Base-by-base conservation (phyloP, 352 stramenopile species). In the Phytophthora cactorum region DNA sequence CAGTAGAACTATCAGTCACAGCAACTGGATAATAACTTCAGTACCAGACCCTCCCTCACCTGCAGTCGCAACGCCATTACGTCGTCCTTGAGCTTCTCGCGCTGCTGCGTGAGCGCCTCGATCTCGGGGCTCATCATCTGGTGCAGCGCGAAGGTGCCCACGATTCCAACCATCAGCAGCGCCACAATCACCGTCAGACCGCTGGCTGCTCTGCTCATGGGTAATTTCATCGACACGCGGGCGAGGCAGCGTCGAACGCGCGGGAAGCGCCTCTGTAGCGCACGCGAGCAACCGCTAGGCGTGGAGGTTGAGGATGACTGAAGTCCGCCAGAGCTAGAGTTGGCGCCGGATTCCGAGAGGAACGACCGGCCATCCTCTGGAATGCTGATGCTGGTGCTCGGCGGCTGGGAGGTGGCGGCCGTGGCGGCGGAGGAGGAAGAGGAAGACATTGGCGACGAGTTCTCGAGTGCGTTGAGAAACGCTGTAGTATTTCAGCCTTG, bases 51-150 rank as follows among this genome's bases (percentile, higher is more conserved):
- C 34, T 41, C 43, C 14, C 34, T 41, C 52, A 88, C 81, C 76
- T 91, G 80, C 14, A 79, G 63, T 31, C 76, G 78, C 34, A 90
- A 53, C 46, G 56, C 59, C 34, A 77, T 72, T 15, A 90, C 73
- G 9, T 86, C 67, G n/a, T 78, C 58, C 59, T 86, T 81, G n/a
- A 93, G 63, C 27, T 57, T 65, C 52, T 79, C 79, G 38, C 82
- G 81, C 66, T 93, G 75, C 41, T 78, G 73, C 41, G 87, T 67
- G 15, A 91, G 78, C 59, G 80, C 78, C 53, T 91, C 82, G 52
- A 90, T 90, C 70, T 93, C 79, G 8, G 84, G 84, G 61, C 81
- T 90, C 70, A 91, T 83, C 74, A 91, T 83, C 64, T 93, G 84
- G 27, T 85, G 84, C 34, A 93, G 76, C 31, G 84, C 84, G 52